Conservation (phyloP, 148 eudicot species). For the Fagopyrum tataricum region DNA sequence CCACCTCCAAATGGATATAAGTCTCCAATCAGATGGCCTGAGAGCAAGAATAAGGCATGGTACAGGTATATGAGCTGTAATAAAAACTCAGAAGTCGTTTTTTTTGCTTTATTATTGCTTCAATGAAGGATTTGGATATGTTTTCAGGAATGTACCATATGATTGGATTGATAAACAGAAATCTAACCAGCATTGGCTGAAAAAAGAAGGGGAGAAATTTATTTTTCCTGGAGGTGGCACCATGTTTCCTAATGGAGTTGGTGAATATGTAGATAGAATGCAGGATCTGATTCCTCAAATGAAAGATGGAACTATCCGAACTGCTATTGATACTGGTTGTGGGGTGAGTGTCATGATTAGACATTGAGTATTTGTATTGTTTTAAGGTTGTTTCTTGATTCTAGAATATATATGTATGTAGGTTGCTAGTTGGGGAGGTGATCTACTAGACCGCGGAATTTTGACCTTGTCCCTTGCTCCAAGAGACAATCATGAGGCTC, state of each 20-base stretch:
- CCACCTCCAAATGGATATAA: slow-evolving; percentile 98
- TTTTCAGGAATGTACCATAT: slow-evolving; percentile 80
- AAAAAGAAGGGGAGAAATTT: slow-evolving; percentile 92
- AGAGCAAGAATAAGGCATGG: slow-evolving; percentile 91
- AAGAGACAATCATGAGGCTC: slow-evolving; percentile 94
- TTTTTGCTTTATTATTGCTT: neutral
- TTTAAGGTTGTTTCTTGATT: neutral
- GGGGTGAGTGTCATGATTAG: slow-evolving; percentile 64
- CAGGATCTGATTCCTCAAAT: slow-evolving; percentile 71
- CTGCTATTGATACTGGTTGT: slow-evolving; percentile 97
- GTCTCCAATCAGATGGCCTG: slow-evolving; percentile 88
- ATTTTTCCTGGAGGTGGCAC: slow-evolving; percentile 97
- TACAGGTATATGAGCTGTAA: slow-evolving; percentile 52
- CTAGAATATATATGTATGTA: slow-evolving; percentile 15
- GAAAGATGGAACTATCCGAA: slow-evolving; percentile 86
- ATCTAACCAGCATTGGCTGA: slow-evolving; percentile 90
- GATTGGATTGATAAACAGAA: slow-evolving; percentile 91
- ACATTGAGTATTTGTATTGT: neutral
- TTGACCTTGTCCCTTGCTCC: slow-evolving; percentile 82
- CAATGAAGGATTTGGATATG: slow-evolving; percentile 4
- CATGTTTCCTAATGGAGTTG: slow-evolving; percentile 87
- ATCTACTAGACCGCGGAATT: slow-evolving; percentile 72
- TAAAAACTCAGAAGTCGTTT: neutral
- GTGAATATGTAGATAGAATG: slow-evolving; percentile 77
- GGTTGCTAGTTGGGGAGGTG: slow-evolving; percentile 99